These are phyloP conservation scores for Boletellus sp. DNA, from an alignment of 1,284 basidiomycete species.

Conservation along the genomic window DNA sequence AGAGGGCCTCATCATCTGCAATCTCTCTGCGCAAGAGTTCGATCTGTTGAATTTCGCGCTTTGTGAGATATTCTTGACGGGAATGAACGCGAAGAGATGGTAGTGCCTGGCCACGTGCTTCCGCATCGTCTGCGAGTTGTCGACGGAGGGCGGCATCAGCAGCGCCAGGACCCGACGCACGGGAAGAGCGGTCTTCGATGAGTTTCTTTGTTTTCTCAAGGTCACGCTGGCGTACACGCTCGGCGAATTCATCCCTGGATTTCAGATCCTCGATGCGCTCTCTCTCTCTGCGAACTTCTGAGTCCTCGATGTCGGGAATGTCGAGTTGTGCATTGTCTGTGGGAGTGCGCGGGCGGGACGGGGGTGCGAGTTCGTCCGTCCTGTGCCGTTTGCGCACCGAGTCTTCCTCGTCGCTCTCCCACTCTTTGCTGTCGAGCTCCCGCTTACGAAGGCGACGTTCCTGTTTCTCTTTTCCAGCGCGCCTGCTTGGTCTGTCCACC, in stretches of 20 bases:
- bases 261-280: conserved; percentile 77
- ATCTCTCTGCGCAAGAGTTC: conserved; percentile 93
- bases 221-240: conserved; percentile 83
- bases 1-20: conserved; percentile 86
- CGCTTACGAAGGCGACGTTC: conserved; percentile 75
- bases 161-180: conserved; percentile 58
- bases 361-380: conserved; percentile 39
- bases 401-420: conserved; percentile 88
- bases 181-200: conserved; percentile 89
- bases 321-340: conserved; percentile 37
- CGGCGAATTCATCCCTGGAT: conserved; percentile 92
- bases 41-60: conserved; percentile 94
- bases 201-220: conserved; percentile 84
- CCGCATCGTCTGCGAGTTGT: conserved; percentile 81
- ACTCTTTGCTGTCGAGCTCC: conserved; percentile 75
- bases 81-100: conserved; percentile 83
- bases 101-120: conserved; percentile 75
- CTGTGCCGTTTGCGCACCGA: conserved; percentile 64
- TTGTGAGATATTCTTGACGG: conserved; percentile 91
- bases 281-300: conserved; percentile 67
- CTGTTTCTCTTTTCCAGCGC: conserved; percentile 48
- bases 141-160: conserved; percentile 82
- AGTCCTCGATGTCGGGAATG: conserved; percentile 57
- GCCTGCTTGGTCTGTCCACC: conserved; percentile 46
- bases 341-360: conserved; percentile 17